Evolutionary conservation across 352 stramenopile species (phyloP).

Genomic region (Globisporangium uncinulatum): DNA sequence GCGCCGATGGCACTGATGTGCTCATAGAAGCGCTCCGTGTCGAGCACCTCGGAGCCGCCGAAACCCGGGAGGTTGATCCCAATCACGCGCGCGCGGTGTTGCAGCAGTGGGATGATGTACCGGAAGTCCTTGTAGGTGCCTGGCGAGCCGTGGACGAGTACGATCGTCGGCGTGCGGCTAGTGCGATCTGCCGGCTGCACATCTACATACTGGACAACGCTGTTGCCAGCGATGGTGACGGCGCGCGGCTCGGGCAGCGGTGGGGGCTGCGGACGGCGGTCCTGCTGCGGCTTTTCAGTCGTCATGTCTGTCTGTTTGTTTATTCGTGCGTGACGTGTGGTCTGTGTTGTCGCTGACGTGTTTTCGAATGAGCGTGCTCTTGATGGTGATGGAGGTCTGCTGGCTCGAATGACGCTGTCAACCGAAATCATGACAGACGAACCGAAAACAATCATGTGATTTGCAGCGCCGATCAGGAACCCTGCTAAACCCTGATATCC

Average conservation of each 20-base stretch:
- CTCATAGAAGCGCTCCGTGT: slow-evolving; percentile 34
- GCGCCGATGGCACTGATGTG: slow-evolving; percentile 34
- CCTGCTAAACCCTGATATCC: too few species aligned
- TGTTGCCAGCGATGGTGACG: slow-evolving; percentile 21
- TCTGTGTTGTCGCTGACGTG: too few species aligned
- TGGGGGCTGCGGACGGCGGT: background rate
- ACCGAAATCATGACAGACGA: too few species aligned
- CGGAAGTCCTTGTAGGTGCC: slow-evolving; percentile 64
- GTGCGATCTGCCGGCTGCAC: slow-evolving; percentile 2
- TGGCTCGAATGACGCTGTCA: too few species aligned
- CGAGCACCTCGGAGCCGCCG: slow-evolving; percentile 32
- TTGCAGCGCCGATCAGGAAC: too few species aligned
- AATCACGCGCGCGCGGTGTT: slow-evolving; percentile 36
- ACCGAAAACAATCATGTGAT: too few species aligned
- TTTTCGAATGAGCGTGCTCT: too few species aligned
- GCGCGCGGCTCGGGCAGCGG: background rate
- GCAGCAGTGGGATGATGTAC: slow-evolving; percentile 50
- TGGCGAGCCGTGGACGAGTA: slow-evolving; percentile 59
- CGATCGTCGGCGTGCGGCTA: slow-evolving; percentile 22
- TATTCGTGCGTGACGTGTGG: too few species aligned
- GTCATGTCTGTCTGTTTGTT: too few species aligned
- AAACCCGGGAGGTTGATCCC: slow-evolving; percentile 61
- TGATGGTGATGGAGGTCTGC: too few species aligned
- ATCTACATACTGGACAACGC: slow-evolving; percentile 37
- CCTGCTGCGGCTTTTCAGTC: too few species aligned